Evolutionary conservation across 768 basidiomycete species (phyloP), one percentile per base, ranked within the genome.

Genomic region (Sporobolomyces roseus): DNA sequence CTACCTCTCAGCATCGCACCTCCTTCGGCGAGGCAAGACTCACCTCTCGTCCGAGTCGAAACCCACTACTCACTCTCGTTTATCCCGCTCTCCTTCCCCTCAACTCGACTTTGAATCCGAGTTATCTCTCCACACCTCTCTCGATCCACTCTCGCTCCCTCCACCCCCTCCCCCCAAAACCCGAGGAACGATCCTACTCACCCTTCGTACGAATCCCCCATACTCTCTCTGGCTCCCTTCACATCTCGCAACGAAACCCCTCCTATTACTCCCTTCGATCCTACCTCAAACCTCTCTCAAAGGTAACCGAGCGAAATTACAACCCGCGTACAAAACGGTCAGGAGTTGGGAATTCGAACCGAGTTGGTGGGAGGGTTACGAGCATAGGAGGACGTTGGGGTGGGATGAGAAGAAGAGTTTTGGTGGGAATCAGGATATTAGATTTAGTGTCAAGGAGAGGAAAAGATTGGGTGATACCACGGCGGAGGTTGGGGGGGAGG

Each of bases 381-480:
- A 87, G 74, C 94, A 98, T 77, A 82, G 90, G n/a, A 88, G 94
- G 86, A 96, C 94, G 4, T 88, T 92, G 75, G 93, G 93, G 8
- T 80, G 76, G 68, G 79, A 90, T 84, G 80, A 82, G 84, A 77
- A 89, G 78, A 0, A 84, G 84, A 76, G 87, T 85, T 33, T 83
- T 80, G 46, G 85, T 84, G 32, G 87, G 78, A 80, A 89, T 85
- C 17, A 88, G 85, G 43, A 85, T 85, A 75, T 87, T 85, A 13
- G 30, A 13, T 27, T 70, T 19, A 71, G 49, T 5, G 74, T 62
- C 14, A 66, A 61, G 61, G 65, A 70, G 54, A 35, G 72, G 38
- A 35, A 43, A 23, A 45, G 29, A 29, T 50, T 60, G 56, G 27
- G 53, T 21, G 50, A 43, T 30, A 50, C 33, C 43, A 50, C 33